These are phyloP conservation scores for Colletotrichum cuscutae DNA, from an alignment of 2,329 filamentous ascomycete genomes.

Conservation along the genomic window DNA sequence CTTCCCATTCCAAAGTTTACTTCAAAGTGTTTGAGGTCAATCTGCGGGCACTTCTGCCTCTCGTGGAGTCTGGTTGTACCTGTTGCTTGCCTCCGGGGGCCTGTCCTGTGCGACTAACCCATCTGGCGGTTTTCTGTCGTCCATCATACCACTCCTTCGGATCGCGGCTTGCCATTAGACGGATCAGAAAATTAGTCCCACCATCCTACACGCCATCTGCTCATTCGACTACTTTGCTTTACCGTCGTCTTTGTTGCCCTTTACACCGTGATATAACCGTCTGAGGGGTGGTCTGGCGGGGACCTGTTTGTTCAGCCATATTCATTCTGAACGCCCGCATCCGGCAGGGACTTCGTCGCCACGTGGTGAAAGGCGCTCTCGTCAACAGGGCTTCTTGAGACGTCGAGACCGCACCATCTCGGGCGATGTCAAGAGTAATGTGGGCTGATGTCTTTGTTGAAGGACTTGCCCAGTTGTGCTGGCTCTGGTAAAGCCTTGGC, in stretches of 20 bases:
- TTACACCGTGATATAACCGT: no score
- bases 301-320: neutral
- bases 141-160: slow-evolving; percentile 17
- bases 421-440: neutral
- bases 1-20: slow-evolving; percentile 3
- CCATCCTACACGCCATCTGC: neutral
- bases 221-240: slow-evolving; percentile 1
- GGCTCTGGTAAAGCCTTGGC: neutral
- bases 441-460: neutral
- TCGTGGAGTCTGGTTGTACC: neutral
- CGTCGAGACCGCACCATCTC: neutral
- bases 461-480: neutral
- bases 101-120: slow-evolving; percentile 2
- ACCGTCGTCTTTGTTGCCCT: slow-evolving; percentile 11
- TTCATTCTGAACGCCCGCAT: slow-evolving; percentile 3
- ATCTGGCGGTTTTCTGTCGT: slow-evolving; percentile 4
- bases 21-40: neutral
- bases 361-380: neutral
- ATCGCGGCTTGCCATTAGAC: slow-evolving; percentile 24
- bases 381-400: neutral
- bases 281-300: neutral
- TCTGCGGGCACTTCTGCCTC: neutral
- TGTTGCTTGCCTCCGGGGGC: neutral
- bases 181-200: slow-evolving; percentile 10
- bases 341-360: neutral